Evolutionary conservation across 495 filamentous ascomycete species (phyloP).

Genomic region (Aspergillus kassunensis): DNA sequence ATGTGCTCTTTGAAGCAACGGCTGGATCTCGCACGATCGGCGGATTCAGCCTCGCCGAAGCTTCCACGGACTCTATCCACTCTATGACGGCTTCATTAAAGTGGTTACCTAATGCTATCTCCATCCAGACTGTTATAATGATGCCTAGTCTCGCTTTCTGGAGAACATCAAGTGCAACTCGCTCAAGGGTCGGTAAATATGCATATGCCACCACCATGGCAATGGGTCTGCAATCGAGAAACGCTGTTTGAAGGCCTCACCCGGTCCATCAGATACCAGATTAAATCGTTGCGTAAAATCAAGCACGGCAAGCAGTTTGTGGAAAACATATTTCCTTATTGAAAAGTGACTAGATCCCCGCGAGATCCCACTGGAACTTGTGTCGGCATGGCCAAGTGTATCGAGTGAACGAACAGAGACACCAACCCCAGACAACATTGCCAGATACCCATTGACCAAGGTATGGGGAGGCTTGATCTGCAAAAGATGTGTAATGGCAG

Average conservation of each 20-base stretch:
- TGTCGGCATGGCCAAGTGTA: not conserved
- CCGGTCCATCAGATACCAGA: conserved; percentile 5
- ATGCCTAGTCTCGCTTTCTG: too few species aligned
- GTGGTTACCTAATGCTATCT: too few species aligned
- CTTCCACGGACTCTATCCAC: too few species aligned
- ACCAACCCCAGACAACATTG: conserved; percentile 18
- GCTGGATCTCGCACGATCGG: too few species aligned
- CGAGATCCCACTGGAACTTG: not conserved
- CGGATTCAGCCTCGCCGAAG: too few species aligned
- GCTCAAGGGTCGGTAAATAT: conserved; percentile 35
- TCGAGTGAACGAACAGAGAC: not conserved
- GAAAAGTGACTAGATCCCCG: conserved; percentile 11
- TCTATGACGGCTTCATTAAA: too few species aligned
- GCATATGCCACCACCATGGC: conserved; percentile 47
- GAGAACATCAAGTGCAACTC: conserved; percentile 29
- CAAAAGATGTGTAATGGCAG: conserved; percentile 25
- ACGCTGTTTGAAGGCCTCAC: conserved; percentile 19
- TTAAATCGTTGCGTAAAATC: conserved; percentile 14
- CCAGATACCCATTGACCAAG: conserved; percentile 35
- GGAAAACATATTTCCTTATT: conserved; percentile 1
- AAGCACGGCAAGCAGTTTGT: conserved; percentile 3
- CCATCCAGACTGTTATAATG: too few species aligned
- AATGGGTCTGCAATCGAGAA: conserved; percentile 37
- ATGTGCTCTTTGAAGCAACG: too few species aligned
- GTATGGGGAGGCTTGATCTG: conserved; percentile 16